Percentiles rank a stretch among this genome's conserved stretches.
These are phyloP conservation scores for Trichoderma koningii DNA, from an alignment of 2,329 filamentous ascomycete species.

Conservation along the genomic window DNA sequence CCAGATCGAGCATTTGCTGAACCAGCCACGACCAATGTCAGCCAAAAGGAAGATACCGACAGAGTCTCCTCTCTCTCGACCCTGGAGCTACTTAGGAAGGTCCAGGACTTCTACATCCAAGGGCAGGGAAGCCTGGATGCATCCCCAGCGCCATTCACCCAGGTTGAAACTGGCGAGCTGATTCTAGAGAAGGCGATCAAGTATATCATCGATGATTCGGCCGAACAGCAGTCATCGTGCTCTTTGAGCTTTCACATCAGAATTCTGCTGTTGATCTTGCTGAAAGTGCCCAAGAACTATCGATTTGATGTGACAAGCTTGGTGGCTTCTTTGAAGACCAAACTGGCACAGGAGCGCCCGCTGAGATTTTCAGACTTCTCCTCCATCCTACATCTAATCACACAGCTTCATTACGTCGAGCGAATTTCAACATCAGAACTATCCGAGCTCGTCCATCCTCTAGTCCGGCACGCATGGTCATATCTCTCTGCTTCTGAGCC, in stretches of 20 bases:
- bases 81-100: constrained; percentile 59
- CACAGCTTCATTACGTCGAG: constrained; percentile 56
- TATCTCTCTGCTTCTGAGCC: constrained; percentile 80
- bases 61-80: constrained; percentile 33
- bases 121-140: constrained; percentile 71
- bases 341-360: constrained; percentile 43
- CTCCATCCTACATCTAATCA: constrained; percentile 59
- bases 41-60: constrained; percentile 28
- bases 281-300: constrained; percentile 52
- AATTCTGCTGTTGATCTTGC: constrained; percentile 59
- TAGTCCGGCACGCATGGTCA: constrained; percentile 75
- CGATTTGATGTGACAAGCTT: constrained; percentile 50
- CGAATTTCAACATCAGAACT: constrained; percentile 56
- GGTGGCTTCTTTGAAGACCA: constrained; percentile 53
- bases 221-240: constrained; percentile 43
- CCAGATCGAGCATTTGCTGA: constrained; percentile 63
- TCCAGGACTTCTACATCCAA: constrained; percentile 67
- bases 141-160: constrained; percentile 59
- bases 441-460: constrained; percentile 63
- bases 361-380: constrained; percentile 59
- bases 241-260: constrained; percentile 61
- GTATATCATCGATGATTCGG: constrained; percentile 53
- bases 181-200: constrained; percentile 62
- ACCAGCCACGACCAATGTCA: constrained; percentile 26
- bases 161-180: constrained; percentile 59